Evolutionary conservation across 2,329 filamentous ascomycete species (phyloP), one percentile per base, ranked within the genome.

Genomic region (Phaeophleospora eucalypticola): DNA sequence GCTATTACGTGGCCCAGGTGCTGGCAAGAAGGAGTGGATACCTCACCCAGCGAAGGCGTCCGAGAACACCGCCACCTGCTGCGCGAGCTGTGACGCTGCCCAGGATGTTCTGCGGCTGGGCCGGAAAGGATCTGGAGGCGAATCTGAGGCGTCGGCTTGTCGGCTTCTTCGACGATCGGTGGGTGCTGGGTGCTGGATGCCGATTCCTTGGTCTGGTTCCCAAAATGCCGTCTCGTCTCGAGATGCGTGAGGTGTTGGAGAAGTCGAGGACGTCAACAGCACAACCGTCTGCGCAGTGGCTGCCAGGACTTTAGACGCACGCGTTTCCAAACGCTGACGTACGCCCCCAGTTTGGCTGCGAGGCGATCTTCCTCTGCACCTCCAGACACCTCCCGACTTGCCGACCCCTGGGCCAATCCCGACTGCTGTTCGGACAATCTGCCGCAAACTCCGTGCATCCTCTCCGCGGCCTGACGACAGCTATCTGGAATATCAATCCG

Each of bases 1-100:
- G 34, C 33, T 43, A 43, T 48, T 38, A 48, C 45, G 45, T 39
- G 45, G 39, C 45, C 39, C 15, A 18, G n/a, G 20, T 43, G 15
- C 39, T 19, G 18, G 24, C 37, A 8, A 33, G 36, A 32, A n/a
- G 27, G 34, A 10, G 41, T 8, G 21, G 24, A 29, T 29, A 29
- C 24, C n/a, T n/a, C n/a, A n/a, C n/a, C n/a, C 24, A 29, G 24
- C 7, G 24, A 29, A 6, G 24, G n/a, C n/a, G n/a, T n/a, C n/a
- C n/a, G n/a, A n/a, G n/a, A n/a, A n/a, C 24, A 29, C 24, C 24
- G 24, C 24, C 24, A 29, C 24, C 24, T 6, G 12, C 24, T 6
- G 24, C 12, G 24, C 24, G 7, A n/a, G n/a, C n/a, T n/a, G n/a
- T n/a, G n/a, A n/a, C 24, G 6, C 7, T 29, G 24, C 24, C 24